Evolutionary conservation across 345 rosid genomes (phyloP), one percentile per base, ranked within the genome.

Genomic region (Ricinus communis): DNA sequence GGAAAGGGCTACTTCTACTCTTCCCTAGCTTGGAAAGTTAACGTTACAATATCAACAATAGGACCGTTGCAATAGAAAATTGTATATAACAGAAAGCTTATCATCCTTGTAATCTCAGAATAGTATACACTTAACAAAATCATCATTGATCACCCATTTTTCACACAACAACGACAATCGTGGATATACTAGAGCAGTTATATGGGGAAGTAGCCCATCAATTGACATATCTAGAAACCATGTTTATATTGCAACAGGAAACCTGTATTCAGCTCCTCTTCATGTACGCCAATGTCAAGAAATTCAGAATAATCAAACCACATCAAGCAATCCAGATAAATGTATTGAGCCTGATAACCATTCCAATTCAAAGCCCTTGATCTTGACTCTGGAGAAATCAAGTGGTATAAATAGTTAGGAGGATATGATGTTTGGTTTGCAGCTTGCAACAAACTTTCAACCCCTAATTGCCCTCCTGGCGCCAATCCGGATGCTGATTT

Each of bases 151-250:
- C n/a, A n/a, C n/a, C n/a, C n/a, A n/a, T n/a, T n/a, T n/a, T n/a
- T n/a, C n/a, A 0, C 65, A 75, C 43, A 78, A 81, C 56, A 3
- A 24, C 2, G 72, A 72, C 58, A 56, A 38, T 15, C 53, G 5
- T 0, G 73, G 75, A 41, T 81, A 74, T 21, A 76, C 84, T 0
- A 77, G 82, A 55, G 79, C 77, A 40, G 73, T 71, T 2, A 30
- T 78, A 3, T 81, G 80, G 82, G 82, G 78, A 41, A 81, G 84
- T 53, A 78, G 84, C 19, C 84, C 77, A 19, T 27, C 84, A 5
- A 75, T 81, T 12, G 82, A 81, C 30, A 31, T 54, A 9, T 11
- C 0, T 14, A 31, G 82, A 33, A 81, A 78, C 67, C 80, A 18
- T 7, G 77, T 78, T 16, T 78, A 67, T 7, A 75, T 81, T n/a